Percentiles rank a stretch among this genome's conserved stretches.
Evolutionary conservation across 345 rosid species (phyloP).

Genomic region (Hibiscus trionum): DNA sequence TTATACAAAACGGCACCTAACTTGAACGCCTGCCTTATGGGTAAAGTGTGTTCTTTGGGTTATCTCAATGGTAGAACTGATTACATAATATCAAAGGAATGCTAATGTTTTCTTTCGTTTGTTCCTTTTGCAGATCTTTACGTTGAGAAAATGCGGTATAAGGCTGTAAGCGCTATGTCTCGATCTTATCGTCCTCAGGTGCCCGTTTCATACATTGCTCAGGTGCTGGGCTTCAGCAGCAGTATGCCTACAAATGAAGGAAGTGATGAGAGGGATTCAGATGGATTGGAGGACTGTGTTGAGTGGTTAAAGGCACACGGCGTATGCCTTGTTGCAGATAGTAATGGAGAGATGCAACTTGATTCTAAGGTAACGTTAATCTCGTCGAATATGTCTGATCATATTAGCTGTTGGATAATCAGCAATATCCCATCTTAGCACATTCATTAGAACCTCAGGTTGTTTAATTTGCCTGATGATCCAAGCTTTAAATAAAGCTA

Average conservation of each 20-base stretch:
- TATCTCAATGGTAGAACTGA: not conserved
- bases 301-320: constrained; percentile 95
- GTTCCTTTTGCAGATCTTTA: constrained; percentile 61
- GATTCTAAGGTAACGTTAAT: constrained; percentile 58
- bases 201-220: constrained; percentile 68
- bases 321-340: constrained; percentile 52
- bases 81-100: not conserved
- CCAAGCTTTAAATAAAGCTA: not conserved
- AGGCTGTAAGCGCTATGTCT: constrained; percentile 81
- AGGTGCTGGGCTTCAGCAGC: constrained; percentile 61
- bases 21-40: constrained; percentile 84
- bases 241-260: constrained; percentile 31
- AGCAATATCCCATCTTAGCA: not conserved
- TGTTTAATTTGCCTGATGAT: not conserved
- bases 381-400: not conserved
- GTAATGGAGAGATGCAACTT: constrained; percentile 61
- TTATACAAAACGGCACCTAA: constrained; percentile 84
- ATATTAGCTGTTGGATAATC: not conserved
- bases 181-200: constrained; percentile 85
- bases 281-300: constrained; percentile 59
- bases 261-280: constrained; percentile 43
- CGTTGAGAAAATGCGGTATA: constrained; percentile 86
- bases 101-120: not conserved
- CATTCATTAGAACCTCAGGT: not conserved
- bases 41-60: constrained; percentile 31